Evolutionary conservation across 2,329 filamentous ascomycete species (phyloP), one percentile per base, ranked within the genome.

Genomic region (Didymella segeticola): DNA sequence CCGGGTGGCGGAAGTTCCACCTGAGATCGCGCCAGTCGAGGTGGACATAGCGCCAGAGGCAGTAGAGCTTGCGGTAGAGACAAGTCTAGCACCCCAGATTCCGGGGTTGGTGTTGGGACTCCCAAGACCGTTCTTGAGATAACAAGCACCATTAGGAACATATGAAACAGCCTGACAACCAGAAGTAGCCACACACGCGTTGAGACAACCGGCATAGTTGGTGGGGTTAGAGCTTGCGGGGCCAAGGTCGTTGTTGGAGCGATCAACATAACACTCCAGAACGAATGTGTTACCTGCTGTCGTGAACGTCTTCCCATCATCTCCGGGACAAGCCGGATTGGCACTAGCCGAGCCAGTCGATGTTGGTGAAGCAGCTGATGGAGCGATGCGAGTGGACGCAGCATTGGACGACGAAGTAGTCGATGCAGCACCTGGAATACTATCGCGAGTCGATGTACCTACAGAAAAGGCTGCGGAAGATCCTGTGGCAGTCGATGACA

Each of bases 151-250:
- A 5, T 30, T 36, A 1, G 50, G 43, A 12, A 58, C 39, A 45
- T 64, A 68, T 22, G 63, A 60, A 22, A 67, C 59, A 47, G 55
- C 59, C n/a, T 58, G 47, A 29, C 66, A 69, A 15, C 54, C 51
- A 15, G 43, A 14, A 15, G 52, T 60, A 6, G 43, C 47, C 22
- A 54, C 51, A 42, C 66, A 69, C 20, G 55, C 53, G 5, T 46
- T 37, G 29, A 68, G 45, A 31, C 66, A 69, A 15, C 41, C 43
- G n/a, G 34, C 45, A 39, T 39, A 47, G 11, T 34, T 29, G 20
- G 34, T 17, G 5, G 45, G 34, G 10, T 45, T 45, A 4, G 42
- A 26, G 6, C 14, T 25, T 23, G 34, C 45, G 4, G 45, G 14
- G 2, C 26, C 45, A 14, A 47, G 17, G 25, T 47, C 45, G 19